Percentiles rank a stretch among this genome's conserved stretches.
phyloP scores from a whole-genome alignment of 2,329 filamentous ascomycete species.

The Colletotrichum sp. region DNA sequence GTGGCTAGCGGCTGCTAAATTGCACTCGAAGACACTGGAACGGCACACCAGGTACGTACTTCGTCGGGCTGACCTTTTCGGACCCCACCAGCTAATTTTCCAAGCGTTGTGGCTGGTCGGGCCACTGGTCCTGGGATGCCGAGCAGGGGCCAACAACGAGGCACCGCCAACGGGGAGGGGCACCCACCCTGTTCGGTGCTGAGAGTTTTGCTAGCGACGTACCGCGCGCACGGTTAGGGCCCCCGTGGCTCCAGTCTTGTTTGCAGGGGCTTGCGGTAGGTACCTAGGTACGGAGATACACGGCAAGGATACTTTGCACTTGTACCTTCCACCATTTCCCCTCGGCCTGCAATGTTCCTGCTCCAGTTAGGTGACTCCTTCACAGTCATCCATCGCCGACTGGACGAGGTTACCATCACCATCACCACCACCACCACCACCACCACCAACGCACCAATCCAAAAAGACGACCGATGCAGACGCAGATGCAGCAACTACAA shows the following conservation, averaged over 20 bases:
- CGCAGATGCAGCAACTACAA: neutral
- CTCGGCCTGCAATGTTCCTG: neutral
- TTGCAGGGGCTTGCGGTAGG: neutral
- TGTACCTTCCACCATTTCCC: neutral
- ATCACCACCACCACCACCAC: neutral
- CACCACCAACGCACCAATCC: neutral
- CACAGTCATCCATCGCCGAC: neutral
- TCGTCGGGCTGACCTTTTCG: neutral
- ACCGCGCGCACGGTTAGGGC: constrained; percentile 32
- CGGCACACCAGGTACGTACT: neutral
- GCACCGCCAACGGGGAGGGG: constrained; percentile 1
- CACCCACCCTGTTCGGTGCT: neutral
- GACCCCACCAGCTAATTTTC: neutral
- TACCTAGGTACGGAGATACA: neutral
- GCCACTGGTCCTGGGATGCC: neutral
- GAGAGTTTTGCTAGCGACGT: constrained; percentile 12
- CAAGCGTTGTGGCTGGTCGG: constrained; percentile 3
- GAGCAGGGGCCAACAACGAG: neutral
- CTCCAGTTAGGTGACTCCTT: neutral
- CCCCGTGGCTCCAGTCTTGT: neutral
- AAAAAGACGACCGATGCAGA: neutral
- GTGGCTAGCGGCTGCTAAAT: neutral
- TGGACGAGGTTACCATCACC: neutral
- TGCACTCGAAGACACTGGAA: neutral
- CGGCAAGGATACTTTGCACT: neutral